phyloP scores from a whole-genome alignment of 2,329 filamentous ascomycete species.

The Scedosporium dehoogii region DNA sequence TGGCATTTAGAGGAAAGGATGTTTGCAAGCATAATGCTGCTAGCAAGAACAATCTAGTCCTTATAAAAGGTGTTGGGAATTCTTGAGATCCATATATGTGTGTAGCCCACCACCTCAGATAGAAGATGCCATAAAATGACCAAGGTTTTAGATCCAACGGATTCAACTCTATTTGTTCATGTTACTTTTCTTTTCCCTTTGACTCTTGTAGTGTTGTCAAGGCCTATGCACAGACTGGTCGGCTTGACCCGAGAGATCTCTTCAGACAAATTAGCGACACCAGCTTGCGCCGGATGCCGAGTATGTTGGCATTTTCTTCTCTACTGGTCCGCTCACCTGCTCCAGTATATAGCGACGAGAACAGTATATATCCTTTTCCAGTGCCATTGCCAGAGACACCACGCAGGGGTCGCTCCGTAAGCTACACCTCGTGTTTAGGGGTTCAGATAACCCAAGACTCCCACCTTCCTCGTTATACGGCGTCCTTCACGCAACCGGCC shows the following conservation, averaged over 20 bases:
- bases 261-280: not conserved
- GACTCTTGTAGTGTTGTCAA: not conserved
- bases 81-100: not conserved
- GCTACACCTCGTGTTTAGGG: too few species aligned
- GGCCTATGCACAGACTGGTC: not conserved
- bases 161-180: not conserved
- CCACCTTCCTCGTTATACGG: too few species aligned
- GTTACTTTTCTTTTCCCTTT: not conserved
- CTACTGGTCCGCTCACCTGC: too few species aligned
- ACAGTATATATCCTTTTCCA: too few species aligned
- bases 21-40: slow-evolving; percentile 7
- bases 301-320: too few species aligned
- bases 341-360: too few species aligned
- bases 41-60: slow-evolving; percentile 5
- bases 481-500: too few species aligned
- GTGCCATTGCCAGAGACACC: too few species aligned
- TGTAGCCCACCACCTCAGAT: not conserved
- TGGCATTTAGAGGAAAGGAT: slow-evolving; percentile 5
- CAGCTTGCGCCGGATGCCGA: too few species aligned
- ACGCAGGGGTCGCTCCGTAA: too few species aligned
- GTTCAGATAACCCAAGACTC: too few species aligned
- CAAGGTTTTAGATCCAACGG: not conserved
- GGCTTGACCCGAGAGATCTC: not conserved
- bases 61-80: not conserved
- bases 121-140: not conserved